Conservation (phyloP, 345 rosid species). For the Linum usitatissimum region DNA sequence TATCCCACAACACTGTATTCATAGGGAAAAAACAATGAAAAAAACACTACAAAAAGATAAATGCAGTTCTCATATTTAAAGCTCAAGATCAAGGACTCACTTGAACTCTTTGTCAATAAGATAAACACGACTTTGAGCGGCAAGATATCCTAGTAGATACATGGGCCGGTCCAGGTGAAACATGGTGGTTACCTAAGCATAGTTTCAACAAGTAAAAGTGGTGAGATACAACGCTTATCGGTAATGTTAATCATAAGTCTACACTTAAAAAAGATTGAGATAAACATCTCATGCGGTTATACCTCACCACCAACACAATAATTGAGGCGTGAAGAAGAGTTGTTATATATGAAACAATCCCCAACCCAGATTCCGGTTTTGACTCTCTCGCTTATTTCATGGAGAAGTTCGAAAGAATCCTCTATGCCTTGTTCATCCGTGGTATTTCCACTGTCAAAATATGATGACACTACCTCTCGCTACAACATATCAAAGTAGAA, state of each 20-base stretch:
- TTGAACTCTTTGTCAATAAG: conserved; percentile 97
- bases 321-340: conserved; percentile 94
- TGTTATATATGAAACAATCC: conserved; percentile 97
- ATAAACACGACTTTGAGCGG: conserved; percentile 93
- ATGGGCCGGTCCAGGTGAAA: conserved; percentile 98
- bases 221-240: conserved; percentile 1
- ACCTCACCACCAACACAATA: conserved; percentile 99
- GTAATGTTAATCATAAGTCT: not conserved
- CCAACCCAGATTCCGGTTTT: conserved; percentile 99
- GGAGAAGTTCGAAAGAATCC: conserved; percentile 97
- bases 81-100: conserved; percentile 32
- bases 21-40: conserved; percentile 3
- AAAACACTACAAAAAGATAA: conserved; percentile 1
- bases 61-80: conserved; percentile 4
- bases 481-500: conserved; percentile 10
- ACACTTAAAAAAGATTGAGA: conserved; percentile 2
- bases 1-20: conserved; percentile 69
- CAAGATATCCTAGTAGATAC: conserved; percentile 97
- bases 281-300: conserved; percentile 8
- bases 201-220: conserved; percentile 1
- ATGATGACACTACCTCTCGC: conserved; percentile 81
- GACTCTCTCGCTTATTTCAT: conserved; percentile 95
- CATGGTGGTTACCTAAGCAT: conserved; percentile 85
- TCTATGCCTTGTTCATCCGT: conserved; percentile 98
- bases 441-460: conserved; percentile 80